Evolutionary conservation across 2,329 filamentous ascomycete species (phyloP), one percentile per base, ranked within the genome.

Genomic region (Venturia asperata): DNA sequence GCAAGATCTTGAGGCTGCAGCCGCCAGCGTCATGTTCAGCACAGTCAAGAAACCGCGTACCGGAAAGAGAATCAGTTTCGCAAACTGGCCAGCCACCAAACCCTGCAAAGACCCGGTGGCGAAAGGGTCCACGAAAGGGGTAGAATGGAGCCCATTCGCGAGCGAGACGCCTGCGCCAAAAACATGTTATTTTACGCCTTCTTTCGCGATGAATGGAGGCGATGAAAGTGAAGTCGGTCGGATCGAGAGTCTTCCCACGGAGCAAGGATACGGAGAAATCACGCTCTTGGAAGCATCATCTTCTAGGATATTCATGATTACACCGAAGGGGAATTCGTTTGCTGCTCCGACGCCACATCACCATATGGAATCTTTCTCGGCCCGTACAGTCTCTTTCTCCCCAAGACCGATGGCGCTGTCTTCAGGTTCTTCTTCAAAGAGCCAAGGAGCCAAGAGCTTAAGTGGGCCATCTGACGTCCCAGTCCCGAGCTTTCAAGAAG

Each of bases 1-100:
- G 10, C 64, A 66, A 58, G 61, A 62, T 55, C 56, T 66, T 10
- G 27, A 65, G 17, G 60, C 64, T 17, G 64, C 58, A n/a, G 64
- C 64, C 21, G 58, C 55, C 10, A 42, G 49, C 24, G 30, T 66
- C 27, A 42, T 37, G 24, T 66, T 49, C 30, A 63, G 58, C 37
- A 66, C 64, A 3, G 60, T 66, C 13, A 66, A 66, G 39, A 66
- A 66, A 58, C 64, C 64, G 3, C 37, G 34, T 24, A 24, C 37
- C 7, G 37, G 21, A 19, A 66, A 66, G 42, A 49, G 45, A 52
- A 52, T 52, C 21, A 63, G 64, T 47, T 66, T 66, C 37, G 64
- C 34, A 19, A 52, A 58, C 15, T 64, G 63, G 63, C 30, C 47
- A 17, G 30, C 37, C 5, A 56, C 27, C 21, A 64, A 64, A 34